Evolutionary conservation across 73 alveolate genomes (phyloP).

Genomic region (Effrenium voratum): DNA sequence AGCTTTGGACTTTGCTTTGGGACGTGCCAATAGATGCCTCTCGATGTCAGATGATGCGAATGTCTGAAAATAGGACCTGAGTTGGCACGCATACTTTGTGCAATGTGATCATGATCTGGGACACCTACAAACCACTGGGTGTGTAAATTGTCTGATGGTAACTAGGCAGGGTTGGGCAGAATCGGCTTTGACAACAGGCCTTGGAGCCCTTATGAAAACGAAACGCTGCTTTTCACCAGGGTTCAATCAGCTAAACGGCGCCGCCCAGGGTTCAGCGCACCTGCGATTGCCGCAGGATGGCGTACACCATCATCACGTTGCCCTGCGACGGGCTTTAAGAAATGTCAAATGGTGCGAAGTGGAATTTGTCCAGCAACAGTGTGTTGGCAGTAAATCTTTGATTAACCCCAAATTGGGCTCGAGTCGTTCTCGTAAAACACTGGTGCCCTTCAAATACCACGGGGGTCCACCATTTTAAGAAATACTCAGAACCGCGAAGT

Average conservation of each 20-base stretch:
- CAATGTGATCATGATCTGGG: too few relatives aligned
- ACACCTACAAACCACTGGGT: neutral
- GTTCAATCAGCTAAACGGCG: neutral
- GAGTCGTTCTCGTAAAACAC: neutral
- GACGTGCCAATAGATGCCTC: too few relatives aligned
- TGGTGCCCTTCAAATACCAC: neutral
- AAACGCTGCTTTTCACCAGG: neutral
- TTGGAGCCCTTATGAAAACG: neutral
- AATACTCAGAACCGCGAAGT: neutral
- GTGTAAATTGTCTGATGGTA: neutral
- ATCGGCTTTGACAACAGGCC: neutral
- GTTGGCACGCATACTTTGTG: too few relatives aligned
- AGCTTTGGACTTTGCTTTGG: too few relatives aligned
- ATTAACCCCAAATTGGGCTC: neutral
- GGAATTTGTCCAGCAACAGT: too few relatives aligned
- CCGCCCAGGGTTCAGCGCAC: neutral
- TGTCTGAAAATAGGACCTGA: too few relatives aligned
- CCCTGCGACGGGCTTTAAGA: conserved; percentile 5
- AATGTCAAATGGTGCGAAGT: too few relatives aligned
- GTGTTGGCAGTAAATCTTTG: neutral
- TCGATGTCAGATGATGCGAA: too few relatives aligned
- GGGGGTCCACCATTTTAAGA: neutral
- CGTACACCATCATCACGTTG: conserved; percentile 88
- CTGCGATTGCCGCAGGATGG: conserved; percentile 74
- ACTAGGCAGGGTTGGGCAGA: neutral